These are phyloP conservation scores for Buxus sempervirens DNA, from an alignment of 164 flowering plant species.

Conservation along the genomic window DNA sequence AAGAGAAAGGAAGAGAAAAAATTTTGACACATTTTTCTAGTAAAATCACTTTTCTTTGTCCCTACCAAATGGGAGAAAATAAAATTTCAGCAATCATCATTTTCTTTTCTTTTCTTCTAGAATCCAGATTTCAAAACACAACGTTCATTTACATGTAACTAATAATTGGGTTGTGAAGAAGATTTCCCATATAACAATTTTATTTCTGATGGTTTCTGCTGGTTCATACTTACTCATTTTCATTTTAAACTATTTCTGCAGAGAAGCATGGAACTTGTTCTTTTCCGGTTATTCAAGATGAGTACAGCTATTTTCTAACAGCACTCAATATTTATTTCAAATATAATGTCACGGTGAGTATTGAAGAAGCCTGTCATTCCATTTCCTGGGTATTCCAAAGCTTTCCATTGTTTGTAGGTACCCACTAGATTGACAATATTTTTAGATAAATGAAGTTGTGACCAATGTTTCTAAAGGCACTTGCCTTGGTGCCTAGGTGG, in stretches of 20 bases:
- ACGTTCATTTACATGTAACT: too few relatives aligned
- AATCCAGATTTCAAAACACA: too few relatives aligned
- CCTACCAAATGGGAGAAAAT: too few relatives aligned
- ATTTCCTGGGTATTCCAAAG: not conserved
- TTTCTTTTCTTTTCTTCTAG: too few relatives aligned
- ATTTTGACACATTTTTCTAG: too few relatives aligned
- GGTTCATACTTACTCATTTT: not conserved
- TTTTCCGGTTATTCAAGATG: slow-evolving; percentile 61
- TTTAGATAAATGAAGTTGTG: too few relatives aligned
- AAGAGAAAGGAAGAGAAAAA: too few relatives aligned
- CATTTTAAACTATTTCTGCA: slow-evolving; percentile 28
- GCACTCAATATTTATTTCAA: slow-evolving; percentile 71
- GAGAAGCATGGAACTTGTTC: slow-evolving; percentile 95
- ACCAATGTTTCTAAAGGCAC: too few relatives aligned
- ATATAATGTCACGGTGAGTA: slow-evolving; percentile 76
- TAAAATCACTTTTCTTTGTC: too few relatives aligned
- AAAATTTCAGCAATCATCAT: too few relatives aligned
- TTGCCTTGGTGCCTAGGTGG: too few relatives aligned
- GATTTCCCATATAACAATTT: not conserved
- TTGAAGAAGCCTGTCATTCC: slow-evolving; percentile 5
- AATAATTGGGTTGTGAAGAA: not conserved
- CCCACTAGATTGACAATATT: not conserved
- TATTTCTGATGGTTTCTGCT: not conserved
- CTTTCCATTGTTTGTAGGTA: not conserved
- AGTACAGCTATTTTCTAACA: slow-evolving; percentile 63